Percentiles rank a stretch among this genome's conserved stretches.
phyloP scores from a whole-genome alignment of 1,284 basidiomycete genomes.

The Heterobasidion irregulare region DNA sequence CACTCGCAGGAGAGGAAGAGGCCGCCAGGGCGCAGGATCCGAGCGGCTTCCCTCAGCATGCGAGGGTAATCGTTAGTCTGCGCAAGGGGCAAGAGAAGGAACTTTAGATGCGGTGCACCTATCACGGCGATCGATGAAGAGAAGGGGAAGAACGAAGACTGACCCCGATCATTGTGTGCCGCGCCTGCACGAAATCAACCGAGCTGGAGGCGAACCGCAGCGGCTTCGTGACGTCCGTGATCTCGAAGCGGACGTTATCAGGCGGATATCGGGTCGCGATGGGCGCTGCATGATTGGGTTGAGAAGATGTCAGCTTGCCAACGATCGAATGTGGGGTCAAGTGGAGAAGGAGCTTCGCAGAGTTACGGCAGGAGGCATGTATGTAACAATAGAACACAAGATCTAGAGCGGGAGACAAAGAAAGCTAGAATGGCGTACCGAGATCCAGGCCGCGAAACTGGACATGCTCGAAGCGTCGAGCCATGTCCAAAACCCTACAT shows the following conservation, averaged over 20 bases:
- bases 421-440: constrained; percentile 32
- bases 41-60: constrained; percentile 45
- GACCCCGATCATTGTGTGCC: constrained; percentile 49
- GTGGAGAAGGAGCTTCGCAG: background rate
- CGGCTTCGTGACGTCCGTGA: constrained; percentile 46
- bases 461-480: constrained; percentile 49
- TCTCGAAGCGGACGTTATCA: constrained; percentile 52
- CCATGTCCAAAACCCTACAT: constrained; percentile 65
- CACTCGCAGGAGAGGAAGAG: constrained; percentile 61
- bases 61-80: constrained; percentile 42
- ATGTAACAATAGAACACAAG: background rate
- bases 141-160: constrained; percentile 18
- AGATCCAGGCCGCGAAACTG: constrained; percentile 65
- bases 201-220: constrained; percentile 39
- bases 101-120: background rate
- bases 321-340: too few species aligned
- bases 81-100: constrained; percentile 3
- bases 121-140: background rate
- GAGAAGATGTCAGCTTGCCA: background rate
- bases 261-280: constrained; percentile 54
- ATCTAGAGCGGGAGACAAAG: constrained; percentile 7
- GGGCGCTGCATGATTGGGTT: constrained; percentile 37
- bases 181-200: constrained; percentile 59
- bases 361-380: background rate
- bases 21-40: constrained; percentile 55